These are phyloP conservation scores for Candida arabinofermentans DNA, from an alignment of 805 yeast species.

Conservation along the genomic window DNA sequence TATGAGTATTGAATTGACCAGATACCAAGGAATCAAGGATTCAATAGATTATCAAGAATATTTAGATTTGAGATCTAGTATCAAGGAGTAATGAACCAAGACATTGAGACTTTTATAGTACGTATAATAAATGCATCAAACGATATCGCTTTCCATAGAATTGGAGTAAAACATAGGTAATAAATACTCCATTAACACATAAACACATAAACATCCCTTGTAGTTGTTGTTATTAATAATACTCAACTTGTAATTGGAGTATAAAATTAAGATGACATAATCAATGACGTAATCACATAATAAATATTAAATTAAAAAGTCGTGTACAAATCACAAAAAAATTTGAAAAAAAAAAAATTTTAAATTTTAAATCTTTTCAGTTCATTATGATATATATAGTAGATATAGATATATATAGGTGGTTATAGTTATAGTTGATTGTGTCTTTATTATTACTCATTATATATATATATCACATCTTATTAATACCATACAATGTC, in stretches of 20 bases:
- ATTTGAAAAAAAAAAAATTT: background rate
- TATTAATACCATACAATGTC: constrained; percentile 16
- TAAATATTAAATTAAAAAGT: background rate
- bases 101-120: too few species aligned
- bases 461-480: background rate
- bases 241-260: background rate
- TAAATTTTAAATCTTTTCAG: background rate
- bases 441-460: too few species aligned
- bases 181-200: too few species aligned
- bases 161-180: too few species aligned
- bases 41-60: constrained; percentile 40
- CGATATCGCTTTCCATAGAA: too few species aligned
- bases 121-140: too few species aligned
- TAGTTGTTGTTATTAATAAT: background rate
- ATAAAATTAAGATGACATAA: too few species aligned
- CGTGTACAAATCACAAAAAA: background rate
- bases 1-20: constrained; percentile 40
- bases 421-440: too few species aligned
- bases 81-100: too few species aligned
- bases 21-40: constrained; percentile 55
- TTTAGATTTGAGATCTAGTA: constrained; percentile 14
- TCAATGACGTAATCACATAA: background rate
- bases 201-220: background rate
- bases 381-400: too few species aligned
- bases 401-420: too few species aligned